These are phyloP conservation scores for Trypanosoma melophagium DNA, from an alignment of 208 protist genomes.

Conservation along the genomic window DNA sequence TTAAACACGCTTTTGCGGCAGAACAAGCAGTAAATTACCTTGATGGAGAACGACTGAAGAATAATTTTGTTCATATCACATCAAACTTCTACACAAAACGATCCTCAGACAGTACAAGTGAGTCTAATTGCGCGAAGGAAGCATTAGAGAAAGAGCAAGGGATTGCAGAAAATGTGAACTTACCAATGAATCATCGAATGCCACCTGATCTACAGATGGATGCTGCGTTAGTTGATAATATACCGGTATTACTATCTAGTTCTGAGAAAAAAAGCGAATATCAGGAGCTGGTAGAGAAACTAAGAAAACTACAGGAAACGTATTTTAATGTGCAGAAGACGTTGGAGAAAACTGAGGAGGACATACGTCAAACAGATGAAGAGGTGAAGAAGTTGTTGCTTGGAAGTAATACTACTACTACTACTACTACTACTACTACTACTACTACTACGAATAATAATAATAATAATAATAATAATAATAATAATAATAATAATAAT, in stretches of 20 bases:
- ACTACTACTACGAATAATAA: neutral
- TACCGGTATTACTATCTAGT: conserved; percentile 26
- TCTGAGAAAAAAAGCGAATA: neutral
- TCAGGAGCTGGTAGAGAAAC: conserved; percentile 7
- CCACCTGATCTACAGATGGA: conserved; percentile 70
- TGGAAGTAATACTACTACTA: neutral
- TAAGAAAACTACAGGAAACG: conserved; percentile 18
- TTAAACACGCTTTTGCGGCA: conserved; percentile 40
- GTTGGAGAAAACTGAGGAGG: conserved; percentile 2
- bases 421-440: neutral
- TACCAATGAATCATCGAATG: conserved; percentile 70
- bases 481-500: neutral
- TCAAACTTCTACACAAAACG: conserved; percentile 45
- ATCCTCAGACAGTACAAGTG: neutral
- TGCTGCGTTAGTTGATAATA: conserved; percentile 33
- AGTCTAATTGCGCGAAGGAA: neutral
- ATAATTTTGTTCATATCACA: conserved; percentile 51
- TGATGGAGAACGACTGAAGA: conserved; percentile 62
- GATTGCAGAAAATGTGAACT: conserved; percentile 14
- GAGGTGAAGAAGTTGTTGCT: conserved; percentile 15
- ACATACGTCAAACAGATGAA: conserved; percentile 8
- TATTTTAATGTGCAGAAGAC: conserved; percentile 20
- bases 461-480: neutral
- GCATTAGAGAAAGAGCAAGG: neutral
- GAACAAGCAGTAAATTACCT: conserved; percentile 68